Evolutionary conservation across 2,329 filamentous ascomycete species (phyloP).

Genomic region (Cladophialophora carrionii): DNA sequence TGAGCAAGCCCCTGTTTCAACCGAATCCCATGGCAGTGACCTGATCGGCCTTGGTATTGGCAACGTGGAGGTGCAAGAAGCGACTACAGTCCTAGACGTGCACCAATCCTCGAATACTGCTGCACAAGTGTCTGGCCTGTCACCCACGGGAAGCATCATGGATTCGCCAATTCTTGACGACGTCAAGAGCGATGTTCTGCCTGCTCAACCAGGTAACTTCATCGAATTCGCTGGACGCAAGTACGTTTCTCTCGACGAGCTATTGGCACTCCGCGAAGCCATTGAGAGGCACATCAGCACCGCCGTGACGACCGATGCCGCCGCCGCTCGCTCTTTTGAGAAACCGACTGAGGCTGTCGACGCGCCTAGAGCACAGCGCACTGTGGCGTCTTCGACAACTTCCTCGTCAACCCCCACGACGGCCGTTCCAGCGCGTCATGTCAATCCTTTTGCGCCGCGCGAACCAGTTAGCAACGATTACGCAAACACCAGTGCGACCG

Average conservation of each 20-base stretch:
- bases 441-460: slow-evolving; percentile 29
- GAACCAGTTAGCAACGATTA: slow-evolving; percentile 9
- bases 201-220: slow-evolving; percentile 15
- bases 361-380: neutral
- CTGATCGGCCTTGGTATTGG: slow-evolving; percentile 29
- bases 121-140: neutral
- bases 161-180: slow-evolving; percentile 27
- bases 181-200: slow-evolving; percentile 13
- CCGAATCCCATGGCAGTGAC: slow-evolving; percentile 3
- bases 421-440: neutral
- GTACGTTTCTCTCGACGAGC: slow-evolving; percentile 20
- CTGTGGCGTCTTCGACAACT: neutral
- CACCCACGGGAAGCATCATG: slow-evolving; percentile 19
- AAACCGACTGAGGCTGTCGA: neutral
- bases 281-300: neutral
- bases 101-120: neutral
- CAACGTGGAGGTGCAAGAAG: neutral
- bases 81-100: neutral
- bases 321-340: neutral
- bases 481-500: neutral
- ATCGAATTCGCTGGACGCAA: slow-evolving; percentile 21
- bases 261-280: slow-evolving; percentile 15
- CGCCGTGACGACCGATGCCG: neutral
- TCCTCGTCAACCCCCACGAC: neutral
- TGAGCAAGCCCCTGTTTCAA: neutral